Evolutionary conservation across 805 yeast genomes (phyloP), one percentile per base, ranked within the genome.

Genomic region (Lachancea sp.): DNA sequence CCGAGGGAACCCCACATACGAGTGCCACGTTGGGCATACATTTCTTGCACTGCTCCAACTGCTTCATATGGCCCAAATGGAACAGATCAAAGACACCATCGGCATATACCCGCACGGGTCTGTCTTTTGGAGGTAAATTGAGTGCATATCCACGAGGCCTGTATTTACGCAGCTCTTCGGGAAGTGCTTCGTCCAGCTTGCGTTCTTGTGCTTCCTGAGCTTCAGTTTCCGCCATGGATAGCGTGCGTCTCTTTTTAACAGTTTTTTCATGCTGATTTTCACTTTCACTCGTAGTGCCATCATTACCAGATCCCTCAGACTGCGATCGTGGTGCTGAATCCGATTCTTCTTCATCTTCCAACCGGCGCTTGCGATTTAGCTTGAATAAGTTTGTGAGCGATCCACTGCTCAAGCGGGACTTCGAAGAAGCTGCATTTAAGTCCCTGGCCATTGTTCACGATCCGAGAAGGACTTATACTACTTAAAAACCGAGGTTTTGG

Each of bases 51-150:
- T 92, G 98, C 59, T 92, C 97, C 52, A 92, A 71, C 63, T 92
- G 98, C 57, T 88, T 79, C 98, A 92, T 92, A 60, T 92, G 98
- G 18, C 98, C 98, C 56, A 92, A 62, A 64, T 92, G 98, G 67
- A 92, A 92, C 47, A 92, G 68, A 64, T 92, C 98, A 68, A 92
- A 92, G 15, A 92, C 96, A 39, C 98, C 98, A 64, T 92, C 98
- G 5, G 98, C 98, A 60, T 92, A 92, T n/a, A 92, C 77, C 45
- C 98, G 74, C 21, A 92, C 78, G 1, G 96, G 89, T 44, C 96
- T 72, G 55, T 83, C 92, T 3, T 60, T 68, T 2, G 96, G 94
- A 2, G 98, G 98, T 19, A 80, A 51, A 51, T 86, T 87, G 62
- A 92, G 75, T 50, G 68, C 69, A 65, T 65, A 87, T 2, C 96